These are phyloP conservation scores for Pezicula radicicola DNA, from an alignment of 2,329 filamentous ascomycete species.

Conservation along the genomic window DNA sequence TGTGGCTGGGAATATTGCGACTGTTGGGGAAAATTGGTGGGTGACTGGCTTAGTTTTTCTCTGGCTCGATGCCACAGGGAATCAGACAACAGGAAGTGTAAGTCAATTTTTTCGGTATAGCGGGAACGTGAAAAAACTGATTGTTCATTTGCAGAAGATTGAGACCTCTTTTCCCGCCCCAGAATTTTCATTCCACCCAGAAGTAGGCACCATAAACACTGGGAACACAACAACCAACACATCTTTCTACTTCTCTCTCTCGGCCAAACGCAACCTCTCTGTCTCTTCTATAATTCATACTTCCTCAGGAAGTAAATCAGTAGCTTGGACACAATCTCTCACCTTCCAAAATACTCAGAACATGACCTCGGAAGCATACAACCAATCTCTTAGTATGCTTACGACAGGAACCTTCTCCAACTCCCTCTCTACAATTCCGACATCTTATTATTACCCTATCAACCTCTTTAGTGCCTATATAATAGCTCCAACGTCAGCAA, in stretches of 20 bases:
- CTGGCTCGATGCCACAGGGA: slow-evolving; percentile 41
- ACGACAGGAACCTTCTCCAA: slow-evolving; percentile 22
- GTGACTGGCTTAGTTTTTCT: slow-evolving; percentile 74
- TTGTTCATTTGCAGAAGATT: slow-evolving; percentile 6
- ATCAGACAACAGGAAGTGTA: slow-evolving; percentile 10
- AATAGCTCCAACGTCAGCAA: slow-evolving; percentile 23
- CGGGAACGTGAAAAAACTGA: background rate
- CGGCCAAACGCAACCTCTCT: slow-evolving; percentile 22
- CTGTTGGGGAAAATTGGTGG: slow-evolving; percentile 65
- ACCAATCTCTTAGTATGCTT: slow-evolving; percentile 27
- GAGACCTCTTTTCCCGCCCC: slow-evolving; percentile 13
- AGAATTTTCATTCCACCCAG: slow-evolving; percentile 22
- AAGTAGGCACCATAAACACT: slow-evolving; percentile 15
- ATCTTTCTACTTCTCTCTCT: slow-evolving; percentile 26
- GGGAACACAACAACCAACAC: slow-evolving; percentile 24
- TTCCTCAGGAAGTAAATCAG: slow-evolving; percentile 13
- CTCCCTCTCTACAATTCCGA: background rate
- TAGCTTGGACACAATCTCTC: slow-evolving; percentile 25
- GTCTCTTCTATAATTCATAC: slow-evolving; percentile 25
- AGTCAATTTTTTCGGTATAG: background rate
- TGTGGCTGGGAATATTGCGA: slow-evolving; percentile 38
- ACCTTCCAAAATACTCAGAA: slow-evolving; percentile 30
- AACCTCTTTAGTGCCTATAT: slow-evolving; percentile 31
- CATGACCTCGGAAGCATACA: slow-evolving; percentile 27
- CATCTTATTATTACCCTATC: slow-evolving; percentile 27